Base-by-base conservation (phyloP, 441 rosid genomes). In the Erodium moschatum region DNA sequence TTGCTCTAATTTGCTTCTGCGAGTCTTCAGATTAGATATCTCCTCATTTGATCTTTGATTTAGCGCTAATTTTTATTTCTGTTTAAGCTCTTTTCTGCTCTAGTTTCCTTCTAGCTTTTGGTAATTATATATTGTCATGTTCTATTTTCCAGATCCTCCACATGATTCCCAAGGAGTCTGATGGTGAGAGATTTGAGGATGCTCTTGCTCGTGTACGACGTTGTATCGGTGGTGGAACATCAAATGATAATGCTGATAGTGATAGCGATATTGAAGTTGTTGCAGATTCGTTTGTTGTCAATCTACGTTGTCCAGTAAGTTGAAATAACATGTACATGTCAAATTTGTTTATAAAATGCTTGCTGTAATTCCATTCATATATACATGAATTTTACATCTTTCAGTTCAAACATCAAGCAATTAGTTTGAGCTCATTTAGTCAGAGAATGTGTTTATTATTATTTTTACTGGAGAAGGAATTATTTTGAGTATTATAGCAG, bases 211-310 rank as follows among this genome's bases (percentile, higher is more conserved):
- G 98, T 40, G 92, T 94, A 66, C 79, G 94, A 33, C 94, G 97
- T 58, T 91, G 97, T 70, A 77, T 89, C 77, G 97, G 97, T 70
- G 98, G 98, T 75, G 96, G 96, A 69, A 78, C 82, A 72, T 78
- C 83, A 38, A 81, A 88, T 52, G 96, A 89, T 68, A 81, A 86
- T 83, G 91, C 90, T 18, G 97, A 90, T 69, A 88, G 99, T 70
- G 99, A 95, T 77, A 95, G 98, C 78, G 99, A 95, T 74, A 70
- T 92, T 70, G 98, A 95, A 90, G 98, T 95, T 76, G 98, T 95
- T 77, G 99, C 97, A 63, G 97, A 95, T 70, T 83, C 81, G 70
- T 74, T 95, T 67, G 72, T 76, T 70, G 88, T 92, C 80, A 89
- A 86, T 78, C 89, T 95, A 13, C 95, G 99, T 12, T 95, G 99